Evolutionary conservation across 139 green algal species (phyloP).

Genomic region (Spirogloea muscicola): DNA sequence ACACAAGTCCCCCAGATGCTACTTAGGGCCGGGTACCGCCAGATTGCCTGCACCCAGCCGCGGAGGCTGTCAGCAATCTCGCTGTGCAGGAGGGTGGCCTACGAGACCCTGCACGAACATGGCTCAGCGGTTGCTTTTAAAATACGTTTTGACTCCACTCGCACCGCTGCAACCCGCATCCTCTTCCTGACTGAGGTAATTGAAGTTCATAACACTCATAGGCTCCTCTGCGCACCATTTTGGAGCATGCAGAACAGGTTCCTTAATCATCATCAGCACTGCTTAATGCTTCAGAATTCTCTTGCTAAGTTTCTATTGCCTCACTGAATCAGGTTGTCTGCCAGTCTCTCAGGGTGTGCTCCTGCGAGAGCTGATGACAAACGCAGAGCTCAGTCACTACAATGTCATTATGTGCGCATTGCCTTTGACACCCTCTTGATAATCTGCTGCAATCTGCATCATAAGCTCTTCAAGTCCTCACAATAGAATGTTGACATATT

Average conservation of each 20-base stretch:
- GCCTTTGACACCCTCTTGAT: too few relatives aligned
- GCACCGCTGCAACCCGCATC: conserved; percentile 9
- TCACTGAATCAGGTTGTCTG: too few relatives aligned
- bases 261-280: too few relatives aligned
- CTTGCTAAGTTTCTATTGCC: too few relatives aligned
- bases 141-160: conserved; percentile 37
- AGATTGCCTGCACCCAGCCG: conserved; percentile 55
- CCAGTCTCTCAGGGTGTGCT: conserved; percentile 77
- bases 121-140: conserved; percentile 18
- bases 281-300: too few relatives aligned
- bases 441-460: too few relatives aligned
- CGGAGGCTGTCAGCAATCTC: conserved; percentile 51
- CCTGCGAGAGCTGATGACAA: conserved; percentile 83
- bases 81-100: conserved; percentile 43
- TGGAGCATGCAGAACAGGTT: too few relatives aligned
- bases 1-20: conserved; percentile 71
- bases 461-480: too few relatives aligned
- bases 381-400: conserved; percentile 69
- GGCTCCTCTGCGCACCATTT: too few relatives aligned
- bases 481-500: too few relatives aligned
- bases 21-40: conserved; percentile 41
- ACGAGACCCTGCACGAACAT: conserved; percentile 33
- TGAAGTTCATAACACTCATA: neutral
- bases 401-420: conserved; percentile 83
- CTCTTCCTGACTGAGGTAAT: conserved; percentile 43